Base-by-base conservation (phyloP, 768 basidiomycete genomes). In the Podaxis sp. region DNA sequence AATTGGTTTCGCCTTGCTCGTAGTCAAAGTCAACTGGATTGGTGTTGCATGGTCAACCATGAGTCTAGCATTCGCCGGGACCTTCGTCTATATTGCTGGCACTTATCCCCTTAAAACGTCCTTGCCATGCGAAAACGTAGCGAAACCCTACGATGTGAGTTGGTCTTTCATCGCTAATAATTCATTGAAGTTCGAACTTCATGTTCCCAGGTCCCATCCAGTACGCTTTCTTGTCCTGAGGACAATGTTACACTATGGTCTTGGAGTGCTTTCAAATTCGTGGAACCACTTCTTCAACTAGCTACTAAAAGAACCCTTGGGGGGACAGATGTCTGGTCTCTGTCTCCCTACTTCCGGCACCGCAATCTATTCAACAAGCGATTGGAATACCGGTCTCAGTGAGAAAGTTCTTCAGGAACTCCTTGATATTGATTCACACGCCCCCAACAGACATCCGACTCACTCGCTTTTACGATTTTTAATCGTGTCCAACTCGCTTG, bases 261-360 rank as follows among this genome's bases (percentile, higher is more conserved):
- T 17, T 90, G 88, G 89, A 78, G 77, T 41, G 82, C 79, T 2
- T 88, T 88, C 68, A 82, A 84, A 1, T 90, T 87, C 67, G 79
- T 89, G 6, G 80, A 87, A 64, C 88, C 88, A 3, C 75, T 90
- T 24, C 79, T 89, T 64, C 68, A 76, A 54, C 71, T 87, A 20
- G 84, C 87, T 0, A 77, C 72, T 62, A 72, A 74, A 46, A 76
- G 82, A 58, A 87, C 86, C 5, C 71, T 83, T 24, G 74, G 81
- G 36, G 81, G 81, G 41, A 62, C 41, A 11, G 82, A 90, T 68
- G 83, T 89, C 6, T 90, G 88, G 88, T 73, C 69, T 11, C 75
- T 90, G 33, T 88, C 88, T 2, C 89, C 88, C 0, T 88, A 81
- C 64, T 88, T 90, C 72, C 78, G 77, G 28, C 88, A 90, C 69